These are phyloP conservation scores for Claviceps citrina DNA, from an alignment of 2,329 filamentous ascomycete genomes.

Conservation along the genomic window DNA sequence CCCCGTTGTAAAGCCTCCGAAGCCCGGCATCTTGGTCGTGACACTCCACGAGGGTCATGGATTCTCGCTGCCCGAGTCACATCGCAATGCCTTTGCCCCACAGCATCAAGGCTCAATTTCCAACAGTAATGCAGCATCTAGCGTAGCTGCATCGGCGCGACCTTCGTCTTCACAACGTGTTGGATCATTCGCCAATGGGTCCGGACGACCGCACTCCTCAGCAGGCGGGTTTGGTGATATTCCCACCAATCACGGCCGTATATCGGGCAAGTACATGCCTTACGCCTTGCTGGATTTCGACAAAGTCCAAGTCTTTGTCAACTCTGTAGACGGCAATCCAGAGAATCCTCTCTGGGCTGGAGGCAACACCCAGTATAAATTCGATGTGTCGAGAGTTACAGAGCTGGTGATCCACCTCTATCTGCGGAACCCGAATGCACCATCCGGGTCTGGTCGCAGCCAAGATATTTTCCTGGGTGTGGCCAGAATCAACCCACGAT, in stretches of 20 bases:
- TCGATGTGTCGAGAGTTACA: constrained; percentile 89
- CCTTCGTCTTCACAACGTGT: constrained; percentile 41
- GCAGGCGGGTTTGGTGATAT: constrained; percentile 68
- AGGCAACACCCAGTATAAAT: constrained; percentile 98
- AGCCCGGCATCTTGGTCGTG: constrained; percentile 90
- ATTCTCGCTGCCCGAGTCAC: constrained; percentile 82
- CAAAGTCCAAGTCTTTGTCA: constrained; percentile 96
- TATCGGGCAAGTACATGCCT: constrained; percentile 90
- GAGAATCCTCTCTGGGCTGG: constrained; percentile 94
- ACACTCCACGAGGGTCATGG: constrained; percentile 87
- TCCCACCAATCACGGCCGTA: constrained; percentile 86
- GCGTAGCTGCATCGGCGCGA: constrained; percentile 34
- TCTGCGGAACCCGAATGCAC: constrained; percentile 77
- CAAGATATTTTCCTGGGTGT: constrained; percentile 95
- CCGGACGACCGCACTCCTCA: constrained; percentile 67
- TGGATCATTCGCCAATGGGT: constrained; percentile 49
- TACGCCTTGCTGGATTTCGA: constrained; percentile 97
- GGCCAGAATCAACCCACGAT: constrained; percentile 77
- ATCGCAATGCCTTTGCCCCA: constrained; percentile 61
- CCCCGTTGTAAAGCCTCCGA: constrained; percentile 51
- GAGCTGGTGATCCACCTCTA: constrained; percentile 86
- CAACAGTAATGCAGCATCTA: constrained; percentile 37
- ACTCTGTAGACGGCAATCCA: constrained; percentile 84
- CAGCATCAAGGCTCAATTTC: constrained; percentile 63
- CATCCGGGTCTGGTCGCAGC: constrained; percentile 73